Evolutionary conservation across 2,329 filamentous ascomycete genomes (phyloP).

Genomic region (Alternaria gaisen): DNA sequence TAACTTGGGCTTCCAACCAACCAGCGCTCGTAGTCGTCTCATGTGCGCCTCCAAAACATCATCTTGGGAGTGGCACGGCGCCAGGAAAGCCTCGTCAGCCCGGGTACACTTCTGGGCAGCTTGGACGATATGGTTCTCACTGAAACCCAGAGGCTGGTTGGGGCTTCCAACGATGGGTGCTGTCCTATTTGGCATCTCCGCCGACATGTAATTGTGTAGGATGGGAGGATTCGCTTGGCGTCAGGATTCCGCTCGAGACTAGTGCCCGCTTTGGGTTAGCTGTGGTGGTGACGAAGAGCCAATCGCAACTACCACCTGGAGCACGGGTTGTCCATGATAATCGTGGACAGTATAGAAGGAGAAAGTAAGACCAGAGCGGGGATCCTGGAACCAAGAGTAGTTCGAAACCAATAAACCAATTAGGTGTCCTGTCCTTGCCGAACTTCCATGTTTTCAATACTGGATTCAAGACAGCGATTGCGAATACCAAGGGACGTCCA

Average conservation of each 20-base stretch:
- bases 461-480: neutral
- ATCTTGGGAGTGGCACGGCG: slow-evolving; percentile 13
- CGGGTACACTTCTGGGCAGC: slow-evolving; percentile 23
- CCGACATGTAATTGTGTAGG: slow-evolving; percentile 17
- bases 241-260: slow-evolving; percentile 21
- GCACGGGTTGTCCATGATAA: slow-evolving; percentile 22
- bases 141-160: slow-evolving; percentile 10
- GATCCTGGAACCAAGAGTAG: slow-evolving; percentile 11
- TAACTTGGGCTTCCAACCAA: slow-evolving; percentile 17
- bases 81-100: neutral
- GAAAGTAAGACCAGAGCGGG: slow-evolving; percentile 6
- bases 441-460: slow-evolving; percentile 24
- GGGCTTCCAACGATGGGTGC: slow-evolving; percentile 4
- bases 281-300: slow-evolving; percentile 6
- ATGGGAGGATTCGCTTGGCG: slow-evolving; percentile 27
- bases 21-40: slow-evolving; percentile 16
- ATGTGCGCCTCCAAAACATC: slow-evolving; percentile 22
- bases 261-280: slow-evolving; percentile 26
- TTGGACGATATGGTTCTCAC: slow-evolving; percentile 15
- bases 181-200: slow-evolving; percentile 18
- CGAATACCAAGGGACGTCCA: neutral
- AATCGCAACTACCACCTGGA: neutral
- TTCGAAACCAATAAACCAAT: slow-evolving; percentile 1
- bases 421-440: slow-evolving; percentile 12
- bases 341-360: slow-evolving; percentile 15